Conservation (phyloP, 306 rosid genomes). For the Casuarina glauca region DNA sequence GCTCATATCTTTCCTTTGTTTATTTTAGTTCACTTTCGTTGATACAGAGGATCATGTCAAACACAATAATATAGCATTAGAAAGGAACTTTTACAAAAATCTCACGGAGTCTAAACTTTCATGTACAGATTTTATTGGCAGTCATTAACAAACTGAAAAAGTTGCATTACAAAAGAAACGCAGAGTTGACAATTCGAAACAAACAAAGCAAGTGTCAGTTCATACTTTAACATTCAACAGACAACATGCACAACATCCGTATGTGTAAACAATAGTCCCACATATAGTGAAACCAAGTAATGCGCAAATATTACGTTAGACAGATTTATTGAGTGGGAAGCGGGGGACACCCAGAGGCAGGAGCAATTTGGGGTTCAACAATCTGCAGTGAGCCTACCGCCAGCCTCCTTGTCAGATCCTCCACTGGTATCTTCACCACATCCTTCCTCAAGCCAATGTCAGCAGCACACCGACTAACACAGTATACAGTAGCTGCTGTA, state of each 20-base stretch:
- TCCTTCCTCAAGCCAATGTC: constrained; percentile 86
- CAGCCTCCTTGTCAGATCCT: constrained; percentile 69
- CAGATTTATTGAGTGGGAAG: constrained; percentile 31
- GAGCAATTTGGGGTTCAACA: constrained; percentile 49
- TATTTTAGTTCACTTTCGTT: too few species aligned
- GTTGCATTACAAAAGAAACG: too few species aligned
- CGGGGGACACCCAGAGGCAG: constrained; percentile 33
- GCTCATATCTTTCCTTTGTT: too few species aligned
- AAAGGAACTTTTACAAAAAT: too few species aligned
- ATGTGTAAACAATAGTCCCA: neutral
- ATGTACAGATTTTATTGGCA: too few species aligned
- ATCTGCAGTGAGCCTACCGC: constrained; percentile 63
- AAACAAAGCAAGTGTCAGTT: neutral
- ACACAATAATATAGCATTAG: too few species aligned
- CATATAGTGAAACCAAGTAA: neutral
- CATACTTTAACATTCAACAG: neutral
- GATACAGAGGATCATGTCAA: too few species aligned
- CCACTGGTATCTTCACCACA: constrained; percentile 68
- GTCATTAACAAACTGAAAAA: too few species aligned
- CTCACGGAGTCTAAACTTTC: too few species aligned
- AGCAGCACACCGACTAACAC: constrained; percentile 79
- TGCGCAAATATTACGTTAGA: constrained; percentile 2
- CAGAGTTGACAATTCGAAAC: neutral
- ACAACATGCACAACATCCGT: neutral
- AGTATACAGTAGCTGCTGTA: constrained; percentile 67